Evolutionary conservation across 139 green algal species (phyloP).

Genomic region (Tetraselmis chui): DNA sequence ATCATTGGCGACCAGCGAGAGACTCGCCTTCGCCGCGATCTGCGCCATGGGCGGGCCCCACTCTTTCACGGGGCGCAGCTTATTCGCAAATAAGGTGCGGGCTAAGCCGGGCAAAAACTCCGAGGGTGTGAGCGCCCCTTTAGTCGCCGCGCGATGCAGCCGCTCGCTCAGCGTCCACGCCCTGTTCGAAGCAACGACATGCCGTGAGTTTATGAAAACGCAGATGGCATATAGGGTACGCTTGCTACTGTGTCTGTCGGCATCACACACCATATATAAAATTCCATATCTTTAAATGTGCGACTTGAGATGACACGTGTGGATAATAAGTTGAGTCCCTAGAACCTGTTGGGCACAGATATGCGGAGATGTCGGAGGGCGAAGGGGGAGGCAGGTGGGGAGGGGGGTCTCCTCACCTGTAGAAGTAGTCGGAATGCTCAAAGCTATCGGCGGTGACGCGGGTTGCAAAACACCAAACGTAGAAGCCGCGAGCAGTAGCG

Average conservation of each 20-base stretch:
- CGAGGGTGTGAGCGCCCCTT: neutral
- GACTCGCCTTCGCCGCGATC: neutral
- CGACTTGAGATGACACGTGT: too few relatives aligned
- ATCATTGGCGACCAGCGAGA: neutral
- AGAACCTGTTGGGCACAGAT: too few relatives aligned
- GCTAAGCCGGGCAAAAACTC: neutral
- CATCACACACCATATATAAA: too few relatives aligned
- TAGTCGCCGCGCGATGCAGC: neutral
- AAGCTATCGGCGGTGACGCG: neutral
- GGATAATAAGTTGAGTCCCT: too few relatives aligned
- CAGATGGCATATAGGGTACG: too few relatives aligned
- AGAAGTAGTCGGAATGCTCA: neutral
- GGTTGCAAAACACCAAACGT: neutral
- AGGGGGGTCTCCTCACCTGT: neutral
- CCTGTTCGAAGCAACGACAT: neutral
- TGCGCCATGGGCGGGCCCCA: neutral
- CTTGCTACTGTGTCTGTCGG: too few relatives aligned
- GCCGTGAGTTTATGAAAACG: neutral
- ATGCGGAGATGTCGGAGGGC: too few relatives aligned
- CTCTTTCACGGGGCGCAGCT: neutral
- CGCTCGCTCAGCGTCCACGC: neutral
- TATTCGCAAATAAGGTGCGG: neutral
- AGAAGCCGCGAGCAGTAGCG: neutral
- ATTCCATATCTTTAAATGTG: too few relatives aligned
- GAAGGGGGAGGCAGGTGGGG: neutral